Evolutionary conservation across 306 rosid genomes (phyloP), one percentile per base, ranked within the genome.

Genomic region (Malus sieversii): DNA sequence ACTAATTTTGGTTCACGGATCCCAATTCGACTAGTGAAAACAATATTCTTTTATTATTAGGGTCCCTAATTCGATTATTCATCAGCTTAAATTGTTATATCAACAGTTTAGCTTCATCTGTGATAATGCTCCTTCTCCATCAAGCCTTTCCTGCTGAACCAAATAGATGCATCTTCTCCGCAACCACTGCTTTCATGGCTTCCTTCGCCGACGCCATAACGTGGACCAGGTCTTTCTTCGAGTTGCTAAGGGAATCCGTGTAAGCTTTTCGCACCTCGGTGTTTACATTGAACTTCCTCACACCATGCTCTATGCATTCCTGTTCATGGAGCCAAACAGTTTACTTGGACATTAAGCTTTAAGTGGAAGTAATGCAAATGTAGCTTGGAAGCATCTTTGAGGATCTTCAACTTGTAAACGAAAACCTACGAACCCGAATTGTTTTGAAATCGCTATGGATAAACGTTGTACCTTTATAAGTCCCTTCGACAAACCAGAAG

Each of bases 251-350:
- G 33, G 98, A 88, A 42, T 92, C 98, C 92, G 90, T 84, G 88
- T 87, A 94, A n/a, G 98, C 98, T 84, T 88, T 90, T 63, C 97
- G 90, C 62, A 94, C 93, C 81, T 94, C 98, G 0, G 98, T 94
- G 86, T 94, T 94, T 32, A 94, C 98, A 68, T 94, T 94, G 90
- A 94, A 94, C 84, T 94, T 94, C 77, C 91, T 90, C 79, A 94
- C 97, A 3, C 98, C 96, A 18, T 60, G 87, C 65, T 82, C 82
- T 77, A 92, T 87, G 77, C 98, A 92, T 74, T 77, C 87, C 98
- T 94, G 89, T 78, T 72, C 32, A 59, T 32, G 71, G 27, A 78
- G 62, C 70, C 77, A 70, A 73, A n/a, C 71, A 76, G 71, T 62
- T 60, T 67, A 62, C 29, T 16, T 10, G 59, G 61, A 63, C 29